phyloP scores from a whole-genome alignment of 306 rosid genomes.

The Cucumis hystrix region DNA sequence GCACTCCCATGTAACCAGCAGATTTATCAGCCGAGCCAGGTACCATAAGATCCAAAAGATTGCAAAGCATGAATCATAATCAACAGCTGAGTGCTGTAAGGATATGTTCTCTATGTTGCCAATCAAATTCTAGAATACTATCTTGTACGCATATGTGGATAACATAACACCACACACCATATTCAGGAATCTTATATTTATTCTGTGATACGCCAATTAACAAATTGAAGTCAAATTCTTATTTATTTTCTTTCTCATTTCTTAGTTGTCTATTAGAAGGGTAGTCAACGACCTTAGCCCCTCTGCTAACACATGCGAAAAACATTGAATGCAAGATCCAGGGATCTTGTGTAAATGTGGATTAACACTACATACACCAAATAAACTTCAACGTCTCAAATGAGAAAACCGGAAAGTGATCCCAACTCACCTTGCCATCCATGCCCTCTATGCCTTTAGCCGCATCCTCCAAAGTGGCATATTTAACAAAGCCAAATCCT shows the following conservation, averaged over 20 bases:
- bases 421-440: conserved; percentile 77
- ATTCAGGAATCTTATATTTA: neutral
- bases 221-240: neutral
- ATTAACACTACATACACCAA: neutral
- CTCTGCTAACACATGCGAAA: neutral
- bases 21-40: neutral
- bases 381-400: neutral
- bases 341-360: neutral
- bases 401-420: neutral
- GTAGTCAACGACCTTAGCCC: neutral
- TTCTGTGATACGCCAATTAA: neutral
- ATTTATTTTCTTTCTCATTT: neutral
- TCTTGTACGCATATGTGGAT: neutral
- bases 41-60: neutral
- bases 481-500: conserved; percentile 87
- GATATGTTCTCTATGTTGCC: neutral
- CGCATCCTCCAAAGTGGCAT: conserved; percentile 72
- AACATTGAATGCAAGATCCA: neutral
- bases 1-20: neutral
- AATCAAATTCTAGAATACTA: neutral
- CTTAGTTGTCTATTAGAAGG: too few relatives aligned
- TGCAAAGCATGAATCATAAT: neutral
- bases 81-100: neutral
- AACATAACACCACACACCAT: neutral
- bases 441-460: conserved; percentile 84